A percentile compares a stretch with the other conserved stretches of the same genome.
Conservation (phyloP, 2,329 filamentous ascomycete species). For the Cylindrodendrum hubeiense region DNA sequence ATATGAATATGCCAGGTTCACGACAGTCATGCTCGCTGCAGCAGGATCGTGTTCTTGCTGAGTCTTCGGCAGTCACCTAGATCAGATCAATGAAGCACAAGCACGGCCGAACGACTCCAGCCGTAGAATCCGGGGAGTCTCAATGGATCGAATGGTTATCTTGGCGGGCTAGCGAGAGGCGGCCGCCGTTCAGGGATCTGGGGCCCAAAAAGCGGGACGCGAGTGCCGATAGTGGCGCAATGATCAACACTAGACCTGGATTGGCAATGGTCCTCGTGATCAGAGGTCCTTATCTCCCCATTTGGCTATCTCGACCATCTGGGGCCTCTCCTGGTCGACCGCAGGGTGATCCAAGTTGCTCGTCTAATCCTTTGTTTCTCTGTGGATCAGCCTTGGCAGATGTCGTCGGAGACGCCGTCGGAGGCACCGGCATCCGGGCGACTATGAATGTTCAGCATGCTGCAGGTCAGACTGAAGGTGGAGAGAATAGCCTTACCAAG, state of each 20-base stretch:
- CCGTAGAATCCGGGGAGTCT: background rate
- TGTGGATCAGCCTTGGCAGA: background rate
- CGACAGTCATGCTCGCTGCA: too few species aligned
- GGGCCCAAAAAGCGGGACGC: background rate
- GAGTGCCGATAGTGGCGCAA: background rate
- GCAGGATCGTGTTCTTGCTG: too few species aligned
- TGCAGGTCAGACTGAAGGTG: background rate
- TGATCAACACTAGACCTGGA: background rate
- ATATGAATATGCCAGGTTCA: too few species aligned
- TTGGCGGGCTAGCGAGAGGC: background rate
- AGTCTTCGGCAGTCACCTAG: too few species aligned
- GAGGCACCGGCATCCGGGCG: background rate
- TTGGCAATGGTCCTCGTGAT: background rate
- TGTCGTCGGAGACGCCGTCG: background rate
- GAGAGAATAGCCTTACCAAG: background rate
- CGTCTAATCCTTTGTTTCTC: background rate
- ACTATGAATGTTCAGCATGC: background rate
- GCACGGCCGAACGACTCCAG: background rate
- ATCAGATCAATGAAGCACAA: too few species aligned
- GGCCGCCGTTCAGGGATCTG: background rate
- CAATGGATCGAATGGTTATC: background rate
- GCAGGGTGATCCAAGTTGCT: background rate
- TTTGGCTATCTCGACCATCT: background rate
- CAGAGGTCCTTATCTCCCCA: background rate
- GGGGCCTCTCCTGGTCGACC: background rate